A percentile compares a stretch with the other conserved stretches of the same genome.
Evolutionary conservation across 2,329 filamentous ascomycete species (phyloP).

Genomic region (Clonostachys chloroleuca): DNA sequence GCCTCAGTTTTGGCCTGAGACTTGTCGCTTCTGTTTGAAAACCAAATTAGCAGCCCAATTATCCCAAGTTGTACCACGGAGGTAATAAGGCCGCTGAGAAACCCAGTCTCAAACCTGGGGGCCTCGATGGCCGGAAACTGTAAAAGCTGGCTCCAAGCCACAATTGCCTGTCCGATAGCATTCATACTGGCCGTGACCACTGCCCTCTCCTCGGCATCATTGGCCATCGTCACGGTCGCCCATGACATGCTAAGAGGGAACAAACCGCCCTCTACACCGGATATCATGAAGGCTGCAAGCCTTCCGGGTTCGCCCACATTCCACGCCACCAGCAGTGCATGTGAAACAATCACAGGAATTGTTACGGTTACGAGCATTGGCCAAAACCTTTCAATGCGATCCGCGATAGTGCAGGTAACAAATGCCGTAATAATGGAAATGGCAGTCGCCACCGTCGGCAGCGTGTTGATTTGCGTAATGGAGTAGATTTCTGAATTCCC

Average conservation of each 20-base stretch:
- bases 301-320: conserved; percentile 28
- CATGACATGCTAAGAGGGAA: conserved; percentile 30
- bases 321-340: conserved; percentile 25
- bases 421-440: conserved; percentile 28
- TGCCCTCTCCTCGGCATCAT: conserved; percentile 32
- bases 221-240: conserved; percentile 28
- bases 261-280: conserved; percentile 27
- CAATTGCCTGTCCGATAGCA: conserved; percentile 33
- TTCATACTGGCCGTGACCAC: conserved; percentile 36
- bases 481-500: conserved; percentile 28
- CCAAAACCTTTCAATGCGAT: conserved; percentile 26
- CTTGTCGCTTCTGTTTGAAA: not conserved
- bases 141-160: conserved; percentile 29
- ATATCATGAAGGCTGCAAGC: conserved; percentile 27
- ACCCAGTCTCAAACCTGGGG: conserved; percentile 22
- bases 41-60: conserved; percentile 12
- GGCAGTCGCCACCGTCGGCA: conserved; percentile 32
- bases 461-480: conserved; percentile 30
- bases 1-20: too few species aligned
- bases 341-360: conserved; percentile 23
- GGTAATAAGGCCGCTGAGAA: conserved; percentile 21
- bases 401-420: conserved; percentile 20
- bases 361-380: conserved; percentile 20
- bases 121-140: conserved; percentile 28
- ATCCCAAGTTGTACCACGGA: conserved; percentile 21